Conservation (phyloP, 805 yeast genomes). For the Wickerhamomyces queroliae region DNA sequence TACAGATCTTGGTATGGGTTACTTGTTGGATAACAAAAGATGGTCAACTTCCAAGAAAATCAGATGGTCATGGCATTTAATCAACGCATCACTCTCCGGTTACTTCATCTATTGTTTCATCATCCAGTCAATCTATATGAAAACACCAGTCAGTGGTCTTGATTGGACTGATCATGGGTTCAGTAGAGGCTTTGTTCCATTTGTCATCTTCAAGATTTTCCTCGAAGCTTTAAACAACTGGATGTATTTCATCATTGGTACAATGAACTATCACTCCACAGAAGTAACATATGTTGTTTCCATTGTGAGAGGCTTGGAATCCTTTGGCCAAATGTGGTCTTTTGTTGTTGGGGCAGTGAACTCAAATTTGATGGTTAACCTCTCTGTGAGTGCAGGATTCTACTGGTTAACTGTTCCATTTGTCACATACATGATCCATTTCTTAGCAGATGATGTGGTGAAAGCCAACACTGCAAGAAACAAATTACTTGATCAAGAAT, state of each 20-base stretch:
- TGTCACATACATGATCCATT: background rate
- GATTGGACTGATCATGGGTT: conserved; percentile 12
- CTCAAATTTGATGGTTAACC: conserved; percentile 10
- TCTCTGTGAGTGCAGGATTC: conserved; percentile 15
- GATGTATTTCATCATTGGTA: conserved; percentile 15
- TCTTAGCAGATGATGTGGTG: background rate
- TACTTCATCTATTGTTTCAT: conserved; percentile 6
- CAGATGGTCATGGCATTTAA: background rate
- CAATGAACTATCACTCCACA: conserved; percentile 6
- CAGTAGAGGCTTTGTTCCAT: conserved; percentile 10
- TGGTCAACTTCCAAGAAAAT: background rate
- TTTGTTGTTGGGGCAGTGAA: conserved; percentile 12
- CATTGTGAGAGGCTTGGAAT: conserved; percentile 12
- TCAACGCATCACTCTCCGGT: conserved; percentile 8
- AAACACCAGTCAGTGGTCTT: background rate
- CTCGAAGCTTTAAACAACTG: conserved; percentile 15
- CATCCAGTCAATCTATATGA: background rate
- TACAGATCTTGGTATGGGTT: conserved; percentile 10
- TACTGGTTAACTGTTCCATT: conserved; percentile 8
- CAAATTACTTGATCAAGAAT: background rate
- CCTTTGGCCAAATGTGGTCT: conserved; percentile 10
- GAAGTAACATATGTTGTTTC: conserved; percentile 12
- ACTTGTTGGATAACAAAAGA: conserved; percentile 6
- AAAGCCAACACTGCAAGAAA: background rate
- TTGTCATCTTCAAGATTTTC: conserved; percentile 13